Evolutionary conservation across 768 basidiomycete genomes (phyloP).

Genomic region (Kondoa subrosea): DNA sequence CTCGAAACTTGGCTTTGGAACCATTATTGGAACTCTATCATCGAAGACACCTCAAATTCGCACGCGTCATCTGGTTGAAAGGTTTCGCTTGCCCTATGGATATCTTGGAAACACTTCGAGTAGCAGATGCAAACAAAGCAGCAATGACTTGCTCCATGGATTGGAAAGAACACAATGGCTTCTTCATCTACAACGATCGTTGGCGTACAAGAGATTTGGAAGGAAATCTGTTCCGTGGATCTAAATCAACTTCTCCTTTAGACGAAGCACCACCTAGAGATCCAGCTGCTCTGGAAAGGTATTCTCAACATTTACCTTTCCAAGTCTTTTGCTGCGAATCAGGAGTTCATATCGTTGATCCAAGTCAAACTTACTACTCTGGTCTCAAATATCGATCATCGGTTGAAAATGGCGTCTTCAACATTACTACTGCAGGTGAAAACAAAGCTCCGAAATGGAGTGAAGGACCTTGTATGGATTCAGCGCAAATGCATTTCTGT

Average conservation of each 20-base stretch:
- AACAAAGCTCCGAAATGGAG: constrained; percentile 43
- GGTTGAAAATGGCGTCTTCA: constrained; percentile 61
- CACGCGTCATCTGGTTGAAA: constrained; percentile 89
- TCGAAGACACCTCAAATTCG: constrained; percentile 63
- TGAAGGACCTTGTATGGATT: constrained; percentile 81
- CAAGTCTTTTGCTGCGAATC: constrained; percentile 99
- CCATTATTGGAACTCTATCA: constrained; percentile 66
- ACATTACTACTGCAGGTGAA: constrained; percentile 35
- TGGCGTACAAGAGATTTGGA: constrained; percentile 97
- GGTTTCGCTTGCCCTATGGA: constrained; percentile 98
- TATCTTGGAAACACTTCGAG: constrained; percentile 84
- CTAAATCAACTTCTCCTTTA: constrained; percentile 75
- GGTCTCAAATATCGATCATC: constrained; percentile 73
- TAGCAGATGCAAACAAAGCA: constrained; percentile 75
- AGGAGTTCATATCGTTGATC: constrained; percentile 92
- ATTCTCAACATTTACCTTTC: constrained; percentile 83
- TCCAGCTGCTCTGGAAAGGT: constrained; percentile 57
- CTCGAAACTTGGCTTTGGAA: constrained; percentile 78
- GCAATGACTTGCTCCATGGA: constrained; percentile 99
- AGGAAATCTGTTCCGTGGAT: constrained; percentile 94
- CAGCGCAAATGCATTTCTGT: constrained; percentile 95
- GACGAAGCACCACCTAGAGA: constrained; percentile 89
- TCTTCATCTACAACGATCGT: constrained; percentile 96
- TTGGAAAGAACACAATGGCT: constrained; percentile 94
- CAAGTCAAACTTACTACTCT: constrained; percentile 84